Evolutionary conservation across 2,329 filamentous ascomycete genomes (phyloP).

Genomic region (Pestalotiopsis sp.): DNA sequence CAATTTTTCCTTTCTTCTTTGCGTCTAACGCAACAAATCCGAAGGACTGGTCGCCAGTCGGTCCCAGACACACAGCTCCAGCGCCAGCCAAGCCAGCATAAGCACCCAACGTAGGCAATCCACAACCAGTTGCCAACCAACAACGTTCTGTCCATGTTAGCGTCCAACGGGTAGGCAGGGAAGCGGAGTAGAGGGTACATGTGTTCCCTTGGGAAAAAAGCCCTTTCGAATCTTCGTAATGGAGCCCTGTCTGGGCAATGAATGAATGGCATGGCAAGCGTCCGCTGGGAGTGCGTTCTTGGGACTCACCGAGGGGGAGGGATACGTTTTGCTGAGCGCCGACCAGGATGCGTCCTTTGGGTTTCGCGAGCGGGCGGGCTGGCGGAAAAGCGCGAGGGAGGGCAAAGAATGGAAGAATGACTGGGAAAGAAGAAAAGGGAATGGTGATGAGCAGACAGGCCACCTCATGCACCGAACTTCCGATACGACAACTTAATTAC

Average conservation of each 20-base stretch:
- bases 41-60: background rate
- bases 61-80: background rate
- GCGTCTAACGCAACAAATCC: background rate
- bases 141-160: background rate
- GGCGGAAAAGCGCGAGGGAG: conserved; percentile 4
- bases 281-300: background rate
- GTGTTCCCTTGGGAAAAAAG: background rate
- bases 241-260: background rate
- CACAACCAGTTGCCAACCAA: background rate
- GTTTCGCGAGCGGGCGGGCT: conserved; percentile 1
- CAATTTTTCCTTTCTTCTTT: background rate
- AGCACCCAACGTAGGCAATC: background rate
- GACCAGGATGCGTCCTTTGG: conserved; percentile 4
- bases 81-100: background rate
- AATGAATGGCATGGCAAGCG: background rate
- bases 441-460: conserved; percentile 1
- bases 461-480: background rate
- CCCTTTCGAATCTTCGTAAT: background rate
- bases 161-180: background rate
- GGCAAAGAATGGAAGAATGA: background rate
- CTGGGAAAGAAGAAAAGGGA: background rate
- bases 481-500: background rate
- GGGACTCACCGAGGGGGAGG: background rate
- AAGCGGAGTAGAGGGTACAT: background rate
- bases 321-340: background rate